A percentile compares a stretch with the other conserved stretches of the same genome.
Conservation (phyloP, 1,284 basidiomycete species). For the Apiotrichum siamense region DNA sequence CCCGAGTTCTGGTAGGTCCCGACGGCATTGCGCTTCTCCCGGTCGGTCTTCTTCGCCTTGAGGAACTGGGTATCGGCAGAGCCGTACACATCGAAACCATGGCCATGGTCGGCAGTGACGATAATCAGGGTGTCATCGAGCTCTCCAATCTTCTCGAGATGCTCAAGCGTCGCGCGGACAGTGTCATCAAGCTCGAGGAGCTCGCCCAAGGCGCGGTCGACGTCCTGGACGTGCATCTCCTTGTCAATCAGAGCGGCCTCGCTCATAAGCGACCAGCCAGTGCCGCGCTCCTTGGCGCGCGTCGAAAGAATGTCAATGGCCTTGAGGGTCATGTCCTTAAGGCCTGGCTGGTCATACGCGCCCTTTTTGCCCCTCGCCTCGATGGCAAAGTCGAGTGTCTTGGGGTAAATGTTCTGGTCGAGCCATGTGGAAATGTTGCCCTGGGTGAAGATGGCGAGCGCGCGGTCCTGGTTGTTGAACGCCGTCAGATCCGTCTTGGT, state of each 20-base stretch:
- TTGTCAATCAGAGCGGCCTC: conserved; percentile 50
- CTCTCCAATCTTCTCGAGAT: conserved; percentile 46
- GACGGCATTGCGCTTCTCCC: conserved; percentile 45
- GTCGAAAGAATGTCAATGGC: conserved; percentile 47
- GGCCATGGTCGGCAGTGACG: conserved; percentile 49
- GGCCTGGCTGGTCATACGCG: conserved; percentile 46
- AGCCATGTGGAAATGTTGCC: conserved; percentile 48
- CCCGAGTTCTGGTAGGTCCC: conserved; percentile 45
- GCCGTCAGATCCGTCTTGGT: conserved; percentile 43
- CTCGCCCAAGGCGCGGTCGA: conserved; percentile 48
- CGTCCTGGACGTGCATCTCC: conserved; percentile 47
- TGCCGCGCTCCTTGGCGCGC: conserved; percentile 40
- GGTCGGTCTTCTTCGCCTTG: conserved; percentile 33
- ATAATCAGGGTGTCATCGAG: conserved; percentile 48
- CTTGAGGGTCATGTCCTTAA: conserved; percentile 50
- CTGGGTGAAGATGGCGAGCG: conserved; percentile 46
- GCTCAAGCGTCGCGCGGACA: conserved; percentile 43
- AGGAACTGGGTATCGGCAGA: conserved; percentile 46
- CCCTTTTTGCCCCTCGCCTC: conserved; percentile 31
- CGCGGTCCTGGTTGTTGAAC: conserved; percentile 40
- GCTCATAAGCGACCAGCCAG: conserved; percentile 48
- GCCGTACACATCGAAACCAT: conserved; percentile 45
- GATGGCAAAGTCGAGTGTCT: conserved; percentile 34
- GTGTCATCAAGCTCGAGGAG: conserved; percentile 50
- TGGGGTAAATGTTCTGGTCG: conserved; percentile 46